These are phyloP conservation scores for Tympanopsis confertula DNA, from an alignment of 2,329 filamentous ascomycete species.

Conservation along the genomic window DNA sequence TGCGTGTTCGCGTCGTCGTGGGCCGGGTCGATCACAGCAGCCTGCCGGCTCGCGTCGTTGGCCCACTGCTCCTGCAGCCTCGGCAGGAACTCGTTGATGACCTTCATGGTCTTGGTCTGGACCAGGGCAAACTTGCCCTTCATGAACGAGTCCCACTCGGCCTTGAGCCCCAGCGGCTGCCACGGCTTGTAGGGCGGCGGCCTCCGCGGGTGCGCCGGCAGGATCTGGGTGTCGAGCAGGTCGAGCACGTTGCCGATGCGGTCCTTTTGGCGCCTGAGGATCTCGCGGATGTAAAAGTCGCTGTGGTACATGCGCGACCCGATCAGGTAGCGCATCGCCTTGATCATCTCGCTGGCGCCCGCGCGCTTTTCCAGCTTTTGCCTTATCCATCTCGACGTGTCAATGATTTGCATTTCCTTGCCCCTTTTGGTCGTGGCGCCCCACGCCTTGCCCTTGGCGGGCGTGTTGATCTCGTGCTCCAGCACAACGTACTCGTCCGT, in stretches of 20 bases:
- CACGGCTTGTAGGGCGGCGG: slow-evolving; percentile 2
- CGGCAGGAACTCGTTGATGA: slow-evolving; percentile 4
- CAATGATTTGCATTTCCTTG: background rate
- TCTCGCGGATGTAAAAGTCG: background rate
- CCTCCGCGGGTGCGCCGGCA: slow-evolving; percentile 5
- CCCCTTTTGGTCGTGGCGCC: background rate
- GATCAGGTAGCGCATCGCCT: slow-evolving; percentile 1
- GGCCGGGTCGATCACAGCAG: slow-evolving; percentile 1
- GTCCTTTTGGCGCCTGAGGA: slow-evolving; percentile 3
- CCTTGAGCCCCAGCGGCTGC: slow-evolving; percentile 4
- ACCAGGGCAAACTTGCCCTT: slow-evolving; percentile 3
- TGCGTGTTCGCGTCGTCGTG: background rate
- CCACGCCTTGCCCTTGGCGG: slow-evolving; percentile 1
- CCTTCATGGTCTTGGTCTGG: slow-evolving; percentile 4
- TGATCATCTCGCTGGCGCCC: slow-evolving; percentile 1
- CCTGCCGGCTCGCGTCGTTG: slow-evolving; percentile 3
- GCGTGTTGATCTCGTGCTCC: slow-evolving; percentile 1
- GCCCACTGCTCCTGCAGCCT: slow-evolving; percentile 4
- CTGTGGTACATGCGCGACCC: slow-evolving; percentile 2
- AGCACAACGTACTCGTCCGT: slow-evolving; percentile 1
- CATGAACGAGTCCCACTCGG: slow-evolving; percentile 4
- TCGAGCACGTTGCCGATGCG: slow-evolving; percentile 5
- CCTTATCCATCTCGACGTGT: background rate
- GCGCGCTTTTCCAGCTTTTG: background rate
- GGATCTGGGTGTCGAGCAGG: slow-evolving; percentile 4